phyloP scores from a whole-genome alignment of 2,329 filamentous ascomycete species.

The Xylaria sp. region DNA sequence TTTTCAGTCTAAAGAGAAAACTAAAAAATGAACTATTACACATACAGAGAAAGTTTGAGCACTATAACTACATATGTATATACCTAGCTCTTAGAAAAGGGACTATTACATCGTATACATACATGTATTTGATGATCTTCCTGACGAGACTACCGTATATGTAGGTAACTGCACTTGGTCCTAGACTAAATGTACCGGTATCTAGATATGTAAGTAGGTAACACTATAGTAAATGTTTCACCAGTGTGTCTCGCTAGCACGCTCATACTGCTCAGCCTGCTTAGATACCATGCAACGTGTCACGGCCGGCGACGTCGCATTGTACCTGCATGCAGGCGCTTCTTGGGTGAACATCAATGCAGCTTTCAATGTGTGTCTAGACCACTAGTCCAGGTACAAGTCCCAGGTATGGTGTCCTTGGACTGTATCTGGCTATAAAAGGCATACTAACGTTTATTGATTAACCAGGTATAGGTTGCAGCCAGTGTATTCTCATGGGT shows the following conservation, averaged over 20 bases:
- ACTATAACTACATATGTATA: not conserved
- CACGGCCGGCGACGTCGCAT: conserved; percentile 30
- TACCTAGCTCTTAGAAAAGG: not conserved
- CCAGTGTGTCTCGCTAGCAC: conserved; percentile 82
- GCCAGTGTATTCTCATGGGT: not conserved
- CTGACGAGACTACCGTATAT: conserved; percentile 45
- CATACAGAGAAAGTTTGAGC: not conserved
- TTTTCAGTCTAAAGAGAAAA: too few species aligned
- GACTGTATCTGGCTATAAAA: conserved; percentile 10
- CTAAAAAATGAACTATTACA: not conserved
- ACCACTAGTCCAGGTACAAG: conserved; percentile 10
- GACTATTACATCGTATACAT: not conserved
- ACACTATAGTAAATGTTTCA: conserved; percentile 29
- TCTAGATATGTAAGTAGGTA: not conserved
- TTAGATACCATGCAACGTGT: conserved; percentile 25
- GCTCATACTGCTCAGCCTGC: conserved; percentile 51
- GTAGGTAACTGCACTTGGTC: not conserved
- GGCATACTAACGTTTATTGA: not conserved
- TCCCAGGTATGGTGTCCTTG: not conserved
- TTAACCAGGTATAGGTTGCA: not conserved
- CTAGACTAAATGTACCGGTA: not conserved
- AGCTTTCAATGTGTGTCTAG: conserved; percentile 21
- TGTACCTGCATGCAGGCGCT: conserved; percentile 32
- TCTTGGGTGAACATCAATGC: conserved; percentile 25
- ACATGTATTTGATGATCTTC: not conserved